Evolutionary conservation across 257 asterid species (phyloP).

Genomic region (Gentiana straminea): DNA sequence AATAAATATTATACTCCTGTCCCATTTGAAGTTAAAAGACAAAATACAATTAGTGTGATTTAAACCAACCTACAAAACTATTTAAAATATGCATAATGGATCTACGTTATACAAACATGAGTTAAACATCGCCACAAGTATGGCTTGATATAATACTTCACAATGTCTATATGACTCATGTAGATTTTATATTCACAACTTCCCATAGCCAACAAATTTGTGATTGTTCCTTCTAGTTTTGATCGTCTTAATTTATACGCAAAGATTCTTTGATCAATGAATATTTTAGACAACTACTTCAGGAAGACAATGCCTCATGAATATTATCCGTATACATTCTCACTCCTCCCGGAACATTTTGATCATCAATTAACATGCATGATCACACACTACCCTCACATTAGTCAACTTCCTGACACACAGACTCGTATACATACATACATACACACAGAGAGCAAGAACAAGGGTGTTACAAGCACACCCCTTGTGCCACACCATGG

Average conservation of each 20-base stretch:
- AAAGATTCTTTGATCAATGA: background rate
- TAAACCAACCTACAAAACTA: background rate
- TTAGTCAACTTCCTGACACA: background rate
- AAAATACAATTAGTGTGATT: background rate
- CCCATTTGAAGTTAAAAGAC: background rate
- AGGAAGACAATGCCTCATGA: background rate
- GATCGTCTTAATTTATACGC: too few relatives aligned
- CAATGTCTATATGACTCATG: background rate
- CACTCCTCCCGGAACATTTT: background rate
- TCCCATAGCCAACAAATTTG: background rate
- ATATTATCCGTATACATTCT: background rate
- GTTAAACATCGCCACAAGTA: background rate
- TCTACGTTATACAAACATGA: background rate
- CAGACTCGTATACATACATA: too few relatives aligned
- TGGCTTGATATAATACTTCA: background rate
- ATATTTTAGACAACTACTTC: background rate
- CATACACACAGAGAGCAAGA: too few relatives aligned
- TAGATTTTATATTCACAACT: background rate
- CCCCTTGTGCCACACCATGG: too few relatives aligned
- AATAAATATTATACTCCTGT: constrained; percentile 6
- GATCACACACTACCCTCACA: background rate
- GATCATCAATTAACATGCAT: background rate
- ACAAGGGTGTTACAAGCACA: too few relatives aligned
- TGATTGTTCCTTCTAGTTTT: background rate
- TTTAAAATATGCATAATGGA: background rate